Base-by-base conservation (phyloP, 2,329 filamentous ascomycete species). In the Aaosphaeria arxii region DNA sequence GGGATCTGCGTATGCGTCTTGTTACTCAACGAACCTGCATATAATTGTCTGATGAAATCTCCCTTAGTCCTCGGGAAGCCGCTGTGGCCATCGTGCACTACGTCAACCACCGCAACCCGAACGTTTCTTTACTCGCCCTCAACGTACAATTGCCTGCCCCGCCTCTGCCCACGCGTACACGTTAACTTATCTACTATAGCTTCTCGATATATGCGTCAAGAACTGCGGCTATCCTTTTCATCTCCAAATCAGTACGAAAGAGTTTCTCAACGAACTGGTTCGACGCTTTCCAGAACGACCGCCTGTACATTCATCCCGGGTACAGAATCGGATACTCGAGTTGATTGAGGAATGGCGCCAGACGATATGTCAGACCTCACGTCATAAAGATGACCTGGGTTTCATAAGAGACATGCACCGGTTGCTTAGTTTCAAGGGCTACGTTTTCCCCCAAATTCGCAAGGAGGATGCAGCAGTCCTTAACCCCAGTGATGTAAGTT, bases 171-270 rank as follows among this genome's bases (percentile, higher is more conserved):
- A 42, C 38, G 36, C 24, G 28, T 47, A 33, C 24, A 44, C 9
- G 39, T 45, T 51, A 45, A 53, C 62, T 70, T 46, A 70, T 67
- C 45, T 42, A 40, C 30, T 32, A 49, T 62, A 86, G 75, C 83
- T 99, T 58, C 88, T 99, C 67, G 94, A 99, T 71, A 97, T 97
- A 55, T 97, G 94, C 73, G 94, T 97, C 73, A 99, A 99, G 79
- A 99, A 99, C 76, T 99, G 94, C 80, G 94, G 94, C 62, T 99
- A 99, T 70, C 91, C 94, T 1, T 99, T 99, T 73, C 94, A 99
- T 67, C 84, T 99, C 49, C 94, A 99, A 73, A 96, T 99, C 68
- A 91, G 89, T 72, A 97, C 94, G 58, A 99, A 99, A 72, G 94
- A 99, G 66, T 99, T 99, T 63, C 84, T 99, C 62, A 99, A 99